Evolutionary conservation across 1,284 basidiomycete species (phyloP), one percentile per base, ranked within the genome.

Genomic region (Polyporus tsugae): DNA sequence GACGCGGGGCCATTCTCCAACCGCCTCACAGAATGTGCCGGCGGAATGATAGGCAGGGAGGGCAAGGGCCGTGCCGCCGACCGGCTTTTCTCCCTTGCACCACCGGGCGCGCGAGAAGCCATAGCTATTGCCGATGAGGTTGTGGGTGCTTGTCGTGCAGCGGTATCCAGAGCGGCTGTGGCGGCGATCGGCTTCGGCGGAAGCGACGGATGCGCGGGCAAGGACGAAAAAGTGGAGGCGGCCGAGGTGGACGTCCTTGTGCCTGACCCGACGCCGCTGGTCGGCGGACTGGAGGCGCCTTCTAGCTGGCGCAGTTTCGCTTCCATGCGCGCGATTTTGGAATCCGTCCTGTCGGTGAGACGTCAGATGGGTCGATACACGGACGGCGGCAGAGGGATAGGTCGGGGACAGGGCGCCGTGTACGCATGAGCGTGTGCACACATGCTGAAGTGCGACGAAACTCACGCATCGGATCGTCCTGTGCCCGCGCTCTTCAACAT

Each of bases 271-370:
- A 13, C 29, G 11, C 72, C 17, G 73, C 77, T 53, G 7, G 73
- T 72, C 19, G 76, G 69, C 25, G 74, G 59, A 25, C 73, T 59
- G 35, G 59, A 69, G 57, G 78, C 77, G 64, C 82, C 80, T 73
- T 90, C 88, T 87, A 98, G 89, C 71, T 94, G 88, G 10, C 90
- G 88, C 25, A 99, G 84, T 80, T 99, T 99, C 5, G 97, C 97
- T 80, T 99, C 97, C 87, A 98, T 93, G 70, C 93, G 90, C 1
- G 96, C 95, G 74, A 99, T 99, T 81, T 98, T 98, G 72, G 91
- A 91, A 60, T 89, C 84, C 1, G 94, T 96, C 66, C 95, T 96
- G 74, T 42, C 13, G 44, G 57, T 52, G 36, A 61, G 33, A 22
- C 6, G 42, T 46, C 60, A 62, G 60, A 22, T n/a, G 10, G 61